Evolutionary conservation across 2,329 filamentous ascomycete genomes (phyloP).

Genomic region (Exophiala viscosa): DNA sequence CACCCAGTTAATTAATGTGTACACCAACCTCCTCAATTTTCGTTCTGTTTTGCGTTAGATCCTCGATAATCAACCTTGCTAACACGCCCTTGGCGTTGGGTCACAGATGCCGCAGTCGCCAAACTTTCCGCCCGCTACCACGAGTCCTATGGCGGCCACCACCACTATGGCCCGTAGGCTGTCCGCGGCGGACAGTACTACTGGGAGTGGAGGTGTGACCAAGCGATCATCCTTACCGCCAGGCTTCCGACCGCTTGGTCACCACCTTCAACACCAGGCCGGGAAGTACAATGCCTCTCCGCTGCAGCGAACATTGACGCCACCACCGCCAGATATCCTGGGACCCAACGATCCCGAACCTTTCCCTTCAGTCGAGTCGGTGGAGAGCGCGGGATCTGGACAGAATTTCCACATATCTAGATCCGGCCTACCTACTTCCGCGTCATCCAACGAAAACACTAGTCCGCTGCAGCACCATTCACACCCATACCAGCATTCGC

Average conservation of each 20-base stretch:
- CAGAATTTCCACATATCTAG: slow-evolving; percentile 69
- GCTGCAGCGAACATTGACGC: slow-evolving; percentile 83
- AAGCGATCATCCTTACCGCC: slow-evolving; percentile 62
- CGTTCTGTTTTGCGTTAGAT: slow-evolving; percentile 28
- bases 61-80: slow-evolving; percentile 43
- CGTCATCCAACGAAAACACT: slow-evolving; percentile 56
- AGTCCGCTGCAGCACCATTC: slow-evolving; percentile 48
- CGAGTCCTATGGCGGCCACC: slow-evolving; percentile 30
- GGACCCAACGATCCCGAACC: slow-evolving; percentile 64
- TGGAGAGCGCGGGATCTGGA: slow-evolving; percentile 54
- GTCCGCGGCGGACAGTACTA: slow-evolving; percentile 23
- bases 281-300: slow-evolving; percentile 76
- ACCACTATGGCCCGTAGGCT: slow-evolving; percentile 35
- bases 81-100: slow-evolving; percentile 28
- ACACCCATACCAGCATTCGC: slow-evolving; percentile 42
- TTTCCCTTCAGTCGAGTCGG: slow-evolving; percentile 86
- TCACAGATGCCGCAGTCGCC: slow-evolving; percentile 31
- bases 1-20: slow-evolving; percentile 31
- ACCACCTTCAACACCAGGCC: slow-evolving; percentile 37
- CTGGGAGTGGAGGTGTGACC: slow-evolving; percentile 34
- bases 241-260: slow-evolving; percentile 45
- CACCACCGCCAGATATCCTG: slow-evolving; percentile 63
- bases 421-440: slow-evolving; percentile 63
- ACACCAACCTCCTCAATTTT: slow-evolving; percentile 31
- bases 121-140: slow-evolving; percentile 28